phyloP scores from a whole-genome alignment of 2,329 filamentous ascomycete genomes.

The Samsoniella hepiali region DNA sequence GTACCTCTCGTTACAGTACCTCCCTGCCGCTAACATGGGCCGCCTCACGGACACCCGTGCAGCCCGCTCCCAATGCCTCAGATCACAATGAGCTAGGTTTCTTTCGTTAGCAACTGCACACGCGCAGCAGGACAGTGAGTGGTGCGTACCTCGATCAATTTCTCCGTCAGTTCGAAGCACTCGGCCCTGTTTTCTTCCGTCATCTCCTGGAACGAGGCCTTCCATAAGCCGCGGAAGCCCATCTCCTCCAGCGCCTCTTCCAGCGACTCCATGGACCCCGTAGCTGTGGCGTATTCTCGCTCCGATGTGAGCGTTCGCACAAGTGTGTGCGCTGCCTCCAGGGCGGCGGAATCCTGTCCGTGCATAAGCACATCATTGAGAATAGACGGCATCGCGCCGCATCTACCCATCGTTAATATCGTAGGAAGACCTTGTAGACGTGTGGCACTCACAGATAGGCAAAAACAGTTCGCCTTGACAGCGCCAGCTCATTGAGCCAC shows the following conservation, averaged over 20 bases:
- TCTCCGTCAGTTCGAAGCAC: constrained; percentile 55
- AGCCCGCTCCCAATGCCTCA: background rate
- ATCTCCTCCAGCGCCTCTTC: constrained; percentile 55
- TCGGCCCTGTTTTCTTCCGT: constrained; percentile 48
- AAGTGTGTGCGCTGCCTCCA: constrained; percentile 59
- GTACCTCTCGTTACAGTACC: background rate
- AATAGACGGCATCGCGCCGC: constrained; percentile 53
- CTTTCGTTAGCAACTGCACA: background rate
- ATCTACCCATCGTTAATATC: constrained; percentile 32
- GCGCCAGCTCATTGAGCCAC: constrained; percentile 59
- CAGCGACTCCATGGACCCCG: constrained; percentile 47
- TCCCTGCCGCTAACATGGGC: constrained; percentile 1
- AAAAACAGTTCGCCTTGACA: constrained; percentile 53
- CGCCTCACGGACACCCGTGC: background rate
- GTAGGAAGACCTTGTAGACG: background rate
- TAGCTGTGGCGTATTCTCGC: constrained; percentile 46
- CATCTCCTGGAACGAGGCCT: constrained; percentile 50
- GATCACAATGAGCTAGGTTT: constrained; percentile 18
- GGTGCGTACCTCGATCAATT: constrained; percentile 55
- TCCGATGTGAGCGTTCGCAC: constrained; percentile 57
- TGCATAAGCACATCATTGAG: constrained; percentile 61
- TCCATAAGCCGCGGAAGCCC: constrained; percentile 63
- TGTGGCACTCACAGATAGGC: constrained; percentile 46
- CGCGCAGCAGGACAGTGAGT: background rate
- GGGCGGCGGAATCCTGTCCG: constrained; percentile 57